Conservation (phyloP, 202 grass and related monocot species). For the Brachypodium distachyon region DNA sequence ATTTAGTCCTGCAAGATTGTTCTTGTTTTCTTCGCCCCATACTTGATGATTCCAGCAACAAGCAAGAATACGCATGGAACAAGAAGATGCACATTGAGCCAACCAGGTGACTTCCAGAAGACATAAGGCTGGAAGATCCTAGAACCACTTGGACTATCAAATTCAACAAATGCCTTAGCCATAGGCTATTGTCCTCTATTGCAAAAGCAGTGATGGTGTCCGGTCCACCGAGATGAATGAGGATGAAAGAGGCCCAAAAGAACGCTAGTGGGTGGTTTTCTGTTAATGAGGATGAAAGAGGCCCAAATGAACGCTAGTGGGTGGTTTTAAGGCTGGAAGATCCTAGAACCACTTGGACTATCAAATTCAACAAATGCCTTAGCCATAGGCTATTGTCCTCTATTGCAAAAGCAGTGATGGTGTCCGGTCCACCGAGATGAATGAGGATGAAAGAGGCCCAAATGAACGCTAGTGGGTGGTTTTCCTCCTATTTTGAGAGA, state of each 20-base stretch:
- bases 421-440: too few relatives aligned
- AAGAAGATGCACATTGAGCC: neutral
- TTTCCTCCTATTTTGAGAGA: neutral
- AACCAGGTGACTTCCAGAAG: neutral
- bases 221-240: neutral
- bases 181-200: neutral
- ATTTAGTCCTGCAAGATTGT: neutral
- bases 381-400: too few relatives aligned
- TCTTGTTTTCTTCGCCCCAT: neutral
- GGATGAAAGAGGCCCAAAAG: too few relatives aligned
- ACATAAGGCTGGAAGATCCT: neutral
- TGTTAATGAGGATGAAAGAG: neutral
- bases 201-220: neutral
- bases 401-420: neutral
- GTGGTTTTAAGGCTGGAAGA: too few relatives aligned
- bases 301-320: neutral
- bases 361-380: too few relatives aligned
- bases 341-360: neutral
- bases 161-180: neutral
- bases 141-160: neutral
- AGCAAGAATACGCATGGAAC: neutral
- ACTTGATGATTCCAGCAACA: neutral
- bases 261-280: neutral
- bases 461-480: too few relatives aligned
- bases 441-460: too few relatives aligned